Base-by-base conservation (phyloP, 2,329 filamentous ascomycete genomes). In the Atkinsonella texensis region DNA sequence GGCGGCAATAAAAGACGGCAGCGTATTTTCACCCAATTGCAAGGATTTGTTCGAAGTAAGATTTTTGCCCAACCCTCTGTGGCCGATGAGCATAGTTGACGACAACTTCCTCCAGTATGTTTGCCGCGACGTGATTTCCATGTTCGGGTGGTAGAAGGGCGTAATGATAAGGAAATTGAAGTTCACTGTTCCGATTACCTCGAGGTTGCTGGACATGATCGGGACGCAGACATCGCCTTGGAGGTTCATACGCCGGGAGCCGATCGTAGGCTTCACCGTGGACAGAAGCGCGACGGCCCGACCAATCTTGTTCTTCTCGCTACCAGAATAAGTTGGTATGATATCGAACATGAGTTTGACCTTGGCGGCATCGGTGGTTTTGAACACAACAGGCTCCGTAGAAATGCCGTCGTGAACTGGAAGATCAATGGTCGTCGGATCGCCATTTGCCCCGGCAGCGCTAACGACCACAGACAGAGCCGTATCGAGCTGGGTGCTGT, bases 91-190 rank as follows among this genome's bases (percentile, higher is more conserved):
- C 87, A 94, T 95, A 2, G 91, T 91, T 3, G 88, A 87, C 12
- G 86, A 80, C 64, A 95, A 74, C 65, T 89, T 94, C 70, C 89
- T 95, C 91, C 91, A 98, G 67, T 97, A 98, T 0, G 90, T 97
- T 63, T 94, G 87, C 53, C 89, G 79, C 38, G 89, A 87, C 1
- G 85, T 93, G 57, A 97, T 83, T 52, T 87, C 86, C 85, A 98
- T 93, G 54, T 94, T 94, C 7, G 89, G 88, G 65, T 97, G 93
- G 17, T 83, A 79, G 69, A 98, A 98, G 0, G 93, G 91, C 0
- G 89, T 97, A 59, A 98, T 89, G 62, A 97, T 80, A 33, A 95
- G 72, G 65, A 97, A 97, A 67, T 96, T 96, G 75, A 98, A 98
- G 61, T 95, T 95, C 58, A 98, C 87, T 0, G 85, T 83, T 15